These are phyloP conservation scores for Cyclotella sp. DNA, from an alignment of 108 stramenopile species.

Conservation along the genomic window DNA sequence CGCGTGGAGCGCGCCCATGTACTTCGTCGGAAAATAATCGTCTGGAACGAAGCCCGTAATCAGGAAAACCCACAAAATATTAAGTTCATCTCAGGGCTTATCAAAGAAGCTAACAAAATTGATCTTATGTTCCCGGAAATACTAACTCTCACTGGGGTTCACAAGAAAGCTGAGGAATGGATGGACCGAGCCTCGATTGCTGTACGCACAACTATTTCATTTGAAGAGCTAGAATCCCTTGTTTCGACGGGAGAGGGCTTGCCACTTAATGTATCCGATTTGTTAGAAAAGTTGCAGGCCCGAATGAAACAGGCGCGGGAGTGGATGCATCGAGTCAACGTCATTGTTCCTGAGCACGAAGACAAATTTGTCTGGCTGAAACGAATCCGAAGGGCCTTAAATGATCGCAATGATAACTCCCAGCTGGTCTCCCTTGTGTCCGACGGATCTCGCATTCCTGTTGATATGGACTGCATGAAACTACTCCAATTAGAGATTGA, in stretches of 20 bases:
- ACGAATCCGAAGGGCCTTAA: constrained; percentile 55
- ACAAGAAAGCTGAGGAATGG: constrained; percentile 68
- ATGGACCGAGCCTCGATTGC: constrained; percentile 81
- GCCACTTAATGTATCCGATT: constrained; percentile 72
- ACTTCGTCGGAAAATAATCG: constrained; percentile 56
- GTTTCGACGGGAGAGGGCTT: constrained; percentile 61
- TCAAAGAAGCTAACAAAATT: constrained; percentile 70
- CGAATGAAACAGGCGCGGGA: constrained; percentile 59
- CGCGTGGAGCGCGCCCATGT: constrained; percentile 64
- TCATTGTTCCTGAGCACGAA: constrained; percentile 56
- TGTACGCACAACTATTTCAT: constrained; percentile 73
- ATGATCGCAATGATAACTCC: constrained; percentile 47
- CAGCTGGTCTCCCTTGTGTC: constrained; percentile 63
- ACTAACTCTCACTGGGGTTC: constrained; percentile 52
- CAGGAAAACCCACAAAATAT: constrained; percentile 56
- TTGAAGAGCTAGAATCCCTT: constrained; percentile 69
- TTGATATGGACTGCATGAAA: constrained; percentile 69
- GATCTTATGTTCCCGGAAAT: constrained; percentile 65
- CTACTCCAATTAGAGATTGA: constrained; percentile 81
- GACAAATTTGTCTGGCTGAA: constrained; percentile 59
- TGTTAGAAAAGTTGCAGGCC: constrained; percentile 70
- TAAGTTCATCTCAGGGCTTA: constrained; percentile 61
- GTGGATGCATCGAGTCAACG: constrained; percentile 66
- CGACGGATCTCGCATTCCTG: constrained; percentile 78
- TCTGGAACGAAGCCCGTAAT: constrained; percentile 62